Evolutionary conservation across 768 basidiomycete genomes (phyloP).

Genomic region (Tubosaeta sp.): DNA sequence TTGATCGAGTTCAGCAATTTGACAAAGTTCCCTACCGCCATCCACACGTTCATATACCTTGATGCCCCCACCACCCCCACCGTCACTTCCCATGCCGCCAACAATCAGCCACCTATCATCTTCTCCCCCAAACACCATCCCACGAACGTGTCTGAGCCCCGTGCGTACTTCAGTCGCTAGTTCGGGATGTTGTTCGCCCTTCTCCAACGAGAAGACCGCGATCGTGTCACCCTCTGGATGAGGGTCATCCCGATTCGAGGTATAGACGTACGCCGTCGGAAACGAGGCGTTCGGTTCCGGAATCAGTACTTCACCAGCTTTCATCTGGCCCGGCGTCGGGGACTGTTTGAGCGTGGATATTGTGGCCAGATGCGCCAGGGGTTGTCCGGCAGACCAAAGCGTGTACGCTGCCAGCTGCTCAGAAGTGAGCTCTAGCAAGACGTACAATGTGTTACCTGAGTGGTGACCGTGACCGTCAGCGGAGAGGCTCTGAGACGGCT

Average conservation of each 20-base stretch:
- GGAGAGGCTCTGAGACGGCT: constrained; percentile 1
- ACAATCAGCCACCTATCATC: constrained; percentile 59
- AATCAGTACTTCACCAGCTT: constrained; percentile 67
- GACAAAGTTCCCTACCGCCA: constrained; percentile 51
- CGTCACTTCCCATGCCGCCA: constrained; percentile 47
- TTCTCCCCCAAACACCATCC: constrained; percentile 61
- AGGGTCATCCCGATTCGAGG: constrained; percentile 74
- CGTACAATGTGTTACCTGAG: constrained; percentile 60
- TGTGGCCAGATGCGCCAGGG: constrained; percentile 37
- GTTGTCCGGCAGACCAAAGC: constrained; percentile 40
- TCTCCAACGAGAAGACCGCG: constrained; percentile 57
- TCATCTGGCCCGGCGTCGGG: constrained; percentile 46
- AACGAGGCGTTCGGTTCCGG: constrained; percentile 49
- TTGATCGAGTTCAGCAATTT: constrained; percentile 43
- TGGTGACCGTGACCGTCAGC: not conserved
- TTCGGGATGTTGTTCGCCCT: constrained; percentile 39
- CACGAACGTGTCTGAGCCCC: constrained; percentile 66
- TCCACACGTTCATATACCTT: constrained; percentile 67
- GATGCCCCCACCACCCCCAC: constrained; percentile 55
- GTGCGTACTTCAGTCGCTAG: constrained; percentile 62
- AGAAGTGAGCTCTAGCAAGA: constrained; percentile 62
- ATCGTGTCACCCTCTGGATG: constrained; percentile 68
- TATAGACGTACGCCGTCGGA: constrained; percentile 59
- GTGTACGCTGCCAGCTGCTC: constrained; percentile 51
- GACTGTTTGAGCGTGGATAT: constrained; percentile 47